Percentiles rank a stretch among this genome's conserved stretches.
Evolutionary conservation across 2,329 filamentous ascomycete species (phyloP).

Genomic region (Geosmithia putterillii): DNA sequence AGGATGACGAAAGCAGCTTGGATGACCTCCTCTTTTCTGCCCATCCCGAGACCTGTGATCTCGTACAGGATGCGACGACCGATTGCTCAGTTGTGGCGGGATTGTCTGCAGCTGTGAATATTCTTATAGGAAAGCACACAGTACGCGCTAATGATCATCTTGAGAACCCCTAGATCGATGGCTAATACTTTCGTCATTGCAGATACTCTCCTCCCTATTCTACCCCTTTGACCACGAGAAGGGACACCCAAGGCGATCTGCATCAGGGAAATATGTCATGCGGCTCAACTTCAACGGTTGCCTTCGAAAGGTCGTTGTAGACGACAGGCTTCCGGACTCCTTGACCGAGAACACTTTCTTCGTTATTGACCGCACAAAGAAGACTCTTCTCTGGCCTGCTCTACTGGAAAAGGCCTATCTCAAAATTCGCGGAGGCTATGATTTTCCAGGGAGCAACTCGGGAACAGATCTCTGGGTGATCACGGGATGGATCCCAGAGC

Average conservation of each 20-base stretch:
- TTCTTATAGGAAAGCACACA: constrained; percentile 55
- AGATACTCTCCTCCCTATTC: constrained; percentile 62
- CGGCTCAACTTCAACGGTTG: constrained; percentile 95
- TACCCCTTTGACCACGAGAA: constrained; percentile 58
- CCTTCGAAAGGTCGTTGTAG: constrained; percentile 74
- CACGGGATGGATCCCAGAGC: constrained; percentile 94
- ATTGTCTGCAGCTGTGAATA: constrained; percentile 67
- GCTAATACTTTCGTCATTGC: not conserved
- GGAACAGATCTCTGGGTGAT: constrained; percentile 88
- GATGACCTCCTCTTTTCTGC: not conserved
- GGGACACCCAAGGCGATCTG: constrained; percentile 49
- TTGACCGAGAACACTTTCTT: constrained; percentile 66
- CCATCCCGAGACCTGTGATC: constrained; percentile 47
- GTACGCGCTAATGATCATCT: constrained; percentile 28
- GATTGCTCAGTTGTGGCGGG: constrained; percentile 97
- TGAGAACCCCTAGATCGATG: not conserved
- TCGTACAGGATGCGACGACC: constrained; percentile 90
- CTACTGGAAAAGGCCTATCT: constrained; percentile 93
- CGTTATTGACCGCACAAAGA: constrained; percentile 76
- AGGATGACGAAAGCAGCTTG: constrained; percentile 12
- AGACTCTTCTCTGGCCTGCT: constrained; percentile 78
- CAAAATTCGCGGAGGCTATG: constrained; percentile 89
- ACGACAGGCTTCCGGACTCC: constrained; percentile 75
- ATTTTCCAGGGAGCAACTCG: constrained; percentile 95
- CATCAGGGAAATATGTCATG: constrained; percentile 80